Percentiles rank a stretch among this genome's conserved stretches.
Evolutionary conservation across 768 basidiomycete genomes (phyloP).

Genomic region (Tulasnella sp.): DNA sequence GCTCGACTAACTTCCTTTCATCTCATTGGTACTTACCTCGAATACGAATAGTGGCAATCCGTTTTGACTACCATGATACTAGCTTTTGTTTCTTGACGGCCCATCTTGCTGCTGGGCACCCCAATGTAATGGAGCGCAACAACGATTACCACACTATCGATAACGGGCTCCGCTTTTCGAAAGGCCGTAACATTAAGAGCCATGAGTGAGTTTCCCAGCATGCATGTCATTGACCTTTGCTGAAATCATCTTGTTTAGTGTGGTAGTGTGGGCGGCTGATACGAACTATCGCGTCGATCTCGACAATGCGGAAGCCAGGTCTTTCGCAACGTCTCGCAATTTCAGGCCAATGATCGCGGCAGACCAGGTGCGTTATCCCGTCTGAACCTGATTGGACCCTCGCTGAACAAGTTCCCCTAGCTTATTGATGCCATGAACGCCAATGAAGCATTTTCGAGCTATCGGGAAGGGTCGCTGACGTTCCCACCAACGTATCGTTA

Average conservation of each 20-base stretch:
- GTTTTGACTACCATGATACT: slow-evolving; percentile 86
- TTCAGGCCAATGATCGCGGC: slow-evolving; percentile 69
- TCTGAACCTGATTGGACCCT: neutral
- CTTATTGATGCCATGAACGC: slow-evolving; percentile 66
- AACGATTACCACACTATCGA: slow-evolving; percentile 86
- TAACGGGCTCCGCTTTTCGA: slow-evolving; percentile 77
- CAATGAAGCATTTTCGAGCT: slow-evolving; percentile 73
- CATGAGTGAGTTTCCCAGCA: slow-evolving; percentile 66
- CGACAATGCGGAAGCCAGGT: slow-evolving; percentile 73
- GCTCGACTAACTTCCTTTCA: neutral
- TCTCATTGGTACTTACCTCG: neutral
- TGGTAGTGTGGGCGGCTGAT: slow-evolving; percentile 91
- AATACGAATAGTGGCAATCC: slow-evolving; percentile 60
- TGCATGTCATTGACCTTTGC: neutral
- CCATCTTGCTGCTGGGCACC: slow-evolving; percentile 93
- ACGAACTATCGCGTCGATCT: slow-evolving; percentile 92
- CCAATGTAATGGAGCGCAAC: slow-evolving; percentile 85
- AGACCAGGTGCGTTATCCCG: slow-evolving; percentile 65
- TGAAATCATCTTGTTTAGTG: slow-evolving; percentile 45
- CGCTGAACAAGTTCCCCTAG: slow-evolving; percentile 40
- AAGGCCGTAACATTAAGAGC: slow-evolving; percentile 80
- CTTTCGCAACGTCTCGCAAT: slow-evolving; percentile 58
- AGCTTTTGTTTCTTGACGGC: slow-evolving; percentile 94
- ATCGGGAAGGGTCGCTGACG: slow-evolving; percentile 82
- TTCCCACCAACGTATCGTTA: slow-evolving; percentile 97